Base-by-base conservation (phyloP, 2,329 filamentous ascomycete genomes). In the Neofusicoccum umdonicola region DNA sequence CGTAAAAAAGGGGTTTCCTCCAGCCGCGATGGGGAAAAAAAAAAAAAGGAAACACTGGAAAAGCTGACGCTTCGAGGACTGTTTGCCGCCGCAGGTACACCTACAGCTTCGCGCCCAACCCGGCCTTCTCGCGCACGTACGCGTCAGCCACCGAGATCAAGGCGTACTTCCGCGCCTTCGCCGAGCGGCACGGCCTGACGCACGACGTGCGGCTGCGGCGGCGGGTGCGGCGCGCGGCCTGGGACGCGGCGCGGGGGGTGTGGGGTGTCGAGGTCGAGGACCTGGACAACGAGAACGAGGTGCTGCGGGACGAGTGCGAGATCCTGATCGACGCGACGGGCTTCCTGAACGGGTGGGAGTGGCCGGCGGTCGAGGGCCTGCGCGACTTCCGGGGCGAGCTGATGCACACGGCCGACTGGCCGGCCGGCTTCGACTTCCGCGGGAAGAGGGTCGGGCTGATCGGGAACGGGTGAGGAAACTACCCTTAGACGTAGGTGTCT, bases 381-480 rank as follows among this genome's bases (percentile, higher is more conserved):
- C 68, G 80, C 1, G 75, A 74, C n/a, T 89, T 86, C 74, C 73
- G 79, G 60, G 86, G 85, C 8, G 70, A 74, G 7, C 72, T 87
- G 3, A 78, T 87, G 48, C 86, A 88, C 69, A 83, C 83, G 0
- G 82, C 86, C 1, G 77, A 80, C 42, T 89, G 85, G 85, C 80
- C 84, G 1, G 72, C 82, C 4, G 77, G 80, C 17, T 74, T 84
- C 8, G 78, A 84, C n/a, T 72, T 85, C 6, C 71, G 70, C 1
- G 80, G 74, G 31, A 84, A 84, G 67, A 75, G 76, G 9, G 82
- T 85, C 27, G 80, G 81, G 5, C 71, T 87, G n/a, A 81, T 87
- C 57, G 85, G 85, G 15, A 85, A 81, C 58, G 79, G 78, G 70
- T 78, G 70, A 70, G 19, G 19, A 19, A 19, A 19, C 19, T 19